Evolutionary conservation across 192 early-diverging fungal species (phyloP), one percentile per base, ranked within the genome.

Genomic region (Coemansia sp.): DNA sequence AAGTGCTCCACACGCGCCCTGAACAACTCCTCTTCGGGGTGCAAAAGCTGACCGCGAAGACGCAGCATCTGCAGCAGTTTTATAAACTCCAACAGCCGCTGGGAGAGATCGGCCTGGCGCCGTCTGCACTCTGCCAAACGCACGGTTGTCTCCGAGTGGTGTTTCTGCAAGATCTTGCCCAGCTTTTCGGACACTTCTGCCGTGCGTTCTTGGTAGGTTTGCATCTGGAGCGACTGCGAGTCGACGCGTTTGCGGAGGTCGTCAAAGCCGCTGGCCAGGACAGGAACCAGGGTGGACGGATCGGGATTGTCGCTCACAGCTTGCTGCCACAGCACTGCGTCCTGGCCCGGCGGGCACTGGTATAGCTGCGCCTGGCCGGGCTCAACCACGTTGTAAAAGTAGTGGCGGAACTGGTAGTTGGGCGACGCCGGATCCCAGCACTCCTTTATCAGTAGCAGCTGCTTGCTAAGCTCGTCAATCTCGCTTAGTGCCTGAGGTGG

Each of bases 331-430:
- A 93, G 75, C 14, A 74, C 66, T 1, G 77, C 68, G 53, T 95
- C 90, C 12, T 90, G 76, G 61, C 86, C 85, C 1, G 87, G 83
- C 14, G 90, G 89, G 37, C 85, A 89, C 52, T 81, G 86, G 66
- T 98, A 97, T 51, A 87, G 63, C 37, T 83, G 84, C 15, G 89
- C 89, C 78, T 96, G 92, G n/a, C 77, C 85, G 1, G 94, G 91
- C 69, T 94, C 90, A 3, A 92, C 93, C 70, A 91, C 86, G 66
- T 97, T 98, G 75, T 98, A 98, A 66, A 98, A 96, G 69, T 94
- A 98, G 72, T 95, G 91, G 88, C 88, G 89, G 72, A 96, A 94
- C 47, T 90, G 85, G 67, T 91, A 96, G 43, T 83, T 78, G 5
- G 90, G 88, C 50, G 85, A 87, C 32, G 84, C 75, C 9, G 93